phyloP scores from a whole-genome alignment of 805 yeast genomes.

The Lachancea sp. region DNA sequence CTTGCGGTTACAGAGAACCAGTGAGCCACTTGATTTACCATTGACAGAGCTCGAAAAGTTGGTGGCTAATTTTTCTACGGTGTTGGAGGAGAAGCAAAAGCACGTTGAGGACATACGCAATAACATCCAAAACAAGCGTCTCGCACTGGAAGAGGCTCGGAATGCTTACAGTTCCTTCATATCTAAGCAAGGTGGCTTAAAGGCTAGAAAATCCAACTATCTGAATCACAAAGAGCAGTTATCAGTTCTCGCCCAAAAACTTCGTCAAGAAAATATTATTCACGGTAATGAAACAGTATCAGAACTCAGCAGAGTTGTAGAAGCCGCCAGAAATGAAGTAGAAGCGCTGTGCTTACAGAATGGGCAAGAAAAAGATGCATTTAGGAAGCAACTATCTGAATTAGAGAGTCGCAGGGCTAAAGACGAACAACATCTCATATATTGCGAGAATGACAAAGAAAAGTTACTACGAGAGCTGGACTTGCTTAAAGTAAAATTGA shows the following conservation, averaged over 20 bases:
- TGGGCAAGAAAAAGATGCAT: constrained; percentile 8
- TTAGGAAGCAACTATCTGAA: constrained; percentile 14
- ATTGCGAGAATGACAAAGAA: constrained; percentile 40
- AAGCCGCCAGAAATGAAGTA: constrained; percentile 9
- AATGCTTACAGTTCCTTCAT: constrained; percentile 34
- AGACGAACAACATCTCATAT: constrained; percentile 36
- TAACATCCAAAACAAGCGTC: constrained; percentile 21
- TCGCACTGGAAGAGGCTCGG: constrained; percentile 27
- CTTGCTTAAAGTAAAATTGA: constrained; percentile 36
- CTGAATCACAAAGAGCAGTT: neutral
- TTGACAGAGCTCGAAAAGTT: constrained; percentile 37
- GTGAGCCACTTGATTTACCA: constrained; percentile 24
- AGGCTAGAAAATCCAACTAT: constrained; percentile 31
- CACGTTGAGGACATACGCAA: constrained; percentile 25
- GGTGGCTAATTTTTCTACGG: constrained; percentile 38
- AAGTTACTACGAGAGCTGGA: constrained; percentile 34
- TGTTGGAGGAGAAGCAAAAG: constrained; percentile 27
- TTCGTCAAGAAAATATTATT: constrained; percentile 3
- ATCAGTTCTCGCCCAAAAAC: neutral
- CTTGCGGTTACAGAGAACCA: constrained; percentile 35
- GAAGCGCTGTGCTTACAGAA: constrained; percentile 14
- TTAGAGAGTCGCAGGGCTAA: constrained; percentile 25
- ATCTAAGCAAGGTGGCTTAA: constrained; percentile 50
- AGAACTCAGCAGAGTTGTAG: neutral
- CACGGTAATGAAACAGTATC: neutral